Conservation (phyloP, 2,329 filamentous ascomycete genomes). For the Penicillium digitatum region DNA sequence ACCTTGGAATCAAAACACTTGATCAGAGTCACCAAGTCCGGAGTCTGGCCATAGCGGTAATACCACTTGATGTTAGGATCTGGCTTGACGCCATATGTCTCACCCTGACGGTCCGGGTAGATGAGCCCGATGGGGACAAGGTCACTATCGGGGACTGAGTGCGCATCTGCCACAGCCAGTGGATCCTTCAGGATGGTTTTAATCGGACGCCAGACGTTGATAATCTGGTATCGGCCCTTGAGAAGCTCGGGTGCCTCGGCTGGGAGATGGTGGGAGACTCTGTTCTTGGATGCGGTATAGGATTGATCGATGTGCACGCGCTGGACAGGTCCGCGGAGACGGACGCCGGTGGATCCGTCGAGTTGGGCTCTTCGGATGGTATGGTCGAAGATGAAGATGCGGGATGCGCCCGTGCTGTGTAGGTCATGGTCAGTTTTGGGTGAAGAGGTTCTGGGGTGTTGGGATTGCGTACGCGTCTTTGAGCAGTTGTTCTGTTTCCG, state of each 20-base stretch:
- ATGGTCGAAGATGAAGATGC: slow-evolving; percentile 50
- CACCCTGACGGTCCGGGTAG: slow-evolving; percentile 50
- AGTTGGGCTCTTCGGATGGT: slow-evolving; percentile 44
- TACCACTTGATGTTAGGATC: slow-evolving; percentile 50
- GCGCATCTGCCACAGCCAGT: slow-evolving; percentile 52
- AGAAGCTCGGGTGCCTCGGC: slow-evolving; percentile 44
- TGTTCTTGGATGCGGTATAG: slow-evolving; percentile 41
- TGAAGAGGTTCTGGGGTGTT: not conserved
- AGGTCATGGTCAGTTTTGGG: not conserved
- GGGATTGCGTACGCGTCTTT: slow-evolving; percentile 37
- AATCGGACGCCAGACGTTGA: slow-evolving; percentile 53
- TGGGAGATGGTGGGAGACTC: slow-evolving; percentile 45
- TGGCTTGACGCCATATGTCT: slow-evolving; percentile 49
- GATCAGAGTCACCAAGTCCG: slow-evolving; percentile 55
- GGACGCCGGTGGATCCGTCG: slow-evolving; percentile 29
- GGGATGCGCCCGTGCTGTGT: slow-evolving; percentile 40
- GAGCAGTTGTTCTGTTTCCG: slow-evolving; percentile 46
- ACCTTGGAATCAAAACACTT: slow-evolving; percentile 60
- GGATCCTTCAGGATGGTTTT: slow-evolving; percentile 53
- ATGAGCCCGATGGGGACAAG: slow-evolving; percentile 50
- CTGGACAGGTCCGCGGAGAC: slow-evolving; percentile 45
- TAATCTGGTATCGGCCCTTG: slow-evolving; percentile 46
- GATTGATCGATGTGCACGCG: slow-evolving; percentile 53
- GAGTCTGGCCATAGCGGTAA: slow-evolving; percentile 51
- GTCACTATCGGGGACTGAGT: slow-evolving; percentile 49